These are phyloP conservation scores for Cryphonectria radicalis DNA, from an alignment of 2,329 filamentous ascomycete species.

Conservation along the genomic window DNA sequence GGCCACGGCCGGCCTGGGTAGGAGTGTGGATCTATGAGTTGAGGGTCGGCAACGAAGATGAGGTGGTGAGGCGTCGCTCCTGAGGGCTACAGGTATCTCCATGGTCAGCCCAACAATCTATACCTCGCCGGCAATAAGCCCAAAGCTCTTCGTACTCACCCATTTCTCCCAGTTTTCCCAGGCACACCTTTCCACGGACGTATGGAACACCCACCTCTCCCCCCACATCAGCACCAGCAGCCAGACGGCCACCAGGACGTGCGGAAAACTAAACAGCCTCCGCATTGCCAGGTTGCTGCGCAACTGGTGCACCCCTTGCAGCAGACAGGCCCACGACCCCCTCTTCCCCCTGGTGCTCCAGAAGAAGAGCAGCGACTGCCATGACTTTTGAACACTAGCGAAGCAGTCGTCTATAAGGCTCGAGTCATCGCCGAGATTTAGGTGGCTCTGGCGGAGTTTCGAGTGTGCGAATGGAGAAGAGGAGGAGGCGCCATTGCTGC, in stretches of 20 bases:
- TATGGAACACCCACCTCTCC: constrained; percentile 77
- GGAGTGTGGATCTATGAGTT: constrained; percentile 92
- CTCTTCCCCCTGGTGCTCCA: constrained; percentile 46
- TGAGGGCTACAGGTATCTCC: constrained; percentile 61
- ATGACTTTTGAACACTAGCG: constrained; percentile 35
- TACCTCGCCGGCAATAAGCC: background rate
- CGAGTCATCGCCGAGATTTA: constrained; percentile 36
- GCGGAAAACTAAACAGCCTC: constrained; percentile 65
- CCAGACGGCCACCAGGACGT: constrained; percentile 75
- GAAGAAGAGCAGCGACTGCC: constrained; percentile 46
- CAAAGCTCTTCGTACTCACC: constrained; percentile 57
- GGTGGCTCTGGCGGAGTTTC: constrained; percentile 28
- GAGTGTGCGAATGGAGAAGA: constrained; percentile 27
- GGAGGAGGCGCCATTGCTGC: constrained; percentile 22
- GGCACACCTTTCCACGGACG: constrained; percentile 70
- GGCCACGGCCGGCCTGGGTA: constrained; percentile 79
- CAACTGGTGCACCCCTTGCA: constrained; percentile 40
- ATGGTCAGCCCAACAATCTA: constrained; percentile 16
- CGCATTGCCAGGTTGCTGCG: constrained; percentile 53
- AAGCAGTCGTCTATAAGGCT: constrained; percentile 45
- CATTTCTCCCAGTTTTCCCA: constrained; percentile 94
- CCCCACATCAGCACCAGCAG: constrained; percentile 79
- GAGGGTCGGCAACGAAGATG: constrained; percentile 85
- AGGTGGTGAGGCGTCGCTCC: constrained; percentile 81
- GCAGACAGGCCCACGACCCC: constrained; percentile 39